Base-by-base conservation (phyloP, 1,284 basidiomycete genomes). In the Malassezia pachydermatis region DNA sequence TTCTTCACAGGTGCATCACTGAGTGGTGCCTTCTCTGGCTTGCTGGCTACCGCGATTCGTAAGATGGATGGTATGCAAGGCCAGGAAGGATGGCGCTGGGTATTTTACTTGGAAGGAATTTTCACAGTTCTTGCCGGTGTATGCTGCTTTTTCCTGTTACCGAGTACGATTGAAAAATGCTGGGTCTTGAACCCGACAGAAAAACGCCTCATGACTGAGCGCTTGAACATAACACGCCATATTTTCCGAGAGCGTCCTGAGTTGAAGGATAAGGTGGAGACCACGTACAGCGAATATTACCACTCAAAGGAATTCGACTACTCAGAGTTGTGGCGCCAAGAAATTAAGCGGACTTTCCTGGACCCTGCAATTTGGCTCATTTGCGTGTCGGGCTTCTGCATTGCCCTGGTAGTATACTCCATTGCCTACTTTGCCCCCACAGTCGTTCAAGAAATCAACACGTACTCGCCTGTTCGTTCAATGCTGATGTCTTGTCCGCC, bases 1-100 rank as follows among this genome's bases (percentile, higher is more conserved):
- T 67, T 65, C 54, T 69, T 69, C 40, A 55, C 60, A 6, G 65
- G 64, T 19, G 60, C 64, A 3, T 48, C 61, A 2, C 52, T 69
- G 1, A 56, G 59, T 1, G 63, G 65, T 14, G 60, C 61, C 7
- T 64, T 69, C 33, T 59, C 59, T 2, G 65, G 61, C 19, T 54
- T 69, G n/a, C 55, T 69, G 22, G 58, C 61, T 13, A 58, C 59
- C 1, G 65, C 65, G 0, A 62, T 69, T 32, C 48, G 48, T 11
- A 52, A 60, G 13, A 60, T 67, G 56, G 57, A 59, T 5, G 48
- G 42, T 16, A 43, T 47, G 13, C 63, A 63, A 65, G 60, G 58
- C 8, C 28, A 51, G 11, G n/a, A n/a, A 5, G 60, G 60, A 19
- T 69, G 62, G 63, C 43, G 38, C 1, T 64, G 55, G 59, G 59